Evolutionary conservation across 768 basidiomycete species (phyloP).

Genomic region (Trametes elegans): DNA sequence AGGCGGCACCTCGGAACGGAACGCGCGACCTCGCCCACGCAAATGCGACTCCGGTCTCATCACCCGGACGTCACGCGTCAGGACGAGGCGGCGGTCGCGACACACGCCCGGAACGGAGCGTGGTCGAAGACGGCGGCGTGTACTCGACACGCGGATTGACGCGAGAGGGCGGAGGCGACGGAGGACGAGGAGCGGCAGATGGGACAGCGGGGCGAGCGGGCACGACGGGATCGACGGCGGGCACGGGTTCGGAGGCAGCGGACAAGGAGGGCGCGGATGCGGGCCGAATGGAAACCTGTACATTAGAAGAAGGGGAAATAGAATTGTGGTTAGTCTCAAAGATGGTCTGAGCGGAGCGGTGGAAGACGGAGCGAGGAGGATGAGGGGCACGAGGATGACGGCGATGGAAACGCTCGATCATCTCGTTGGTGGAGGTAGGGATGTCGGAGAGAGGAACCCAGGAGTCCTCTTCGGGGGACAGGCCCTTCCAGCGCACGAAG

Average conservation of each 20-base stretch:
- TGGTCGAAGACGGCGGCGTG: conserved; percentile 5
- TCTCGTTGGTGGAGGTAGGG: conserved; percentile 29
- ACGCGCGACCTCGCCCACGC: too few relatives aligned
- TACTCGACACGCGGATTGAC: background rate
- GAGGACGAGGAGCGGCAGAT: background rate
- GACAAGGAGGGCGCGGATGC: background rate
- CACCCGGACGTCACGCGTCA: background rate
- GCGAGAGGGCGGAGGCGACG: background rate
- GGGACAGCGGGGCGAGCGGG: background rate
- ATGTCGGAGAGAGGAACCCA: conserved; percentile 39
- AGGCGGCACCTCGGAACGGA: too few relatives aligned
- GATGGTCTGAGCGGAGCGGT: background rate
- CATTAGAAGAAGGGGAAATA: background rate
- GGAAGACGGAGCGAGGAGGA: conserved; percentile 27
- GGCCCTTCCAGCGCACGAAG: conserved; percentile 30
- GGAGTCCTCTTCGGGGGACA: conserved; percentile 31
- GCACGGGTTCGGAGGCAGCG: background rate
- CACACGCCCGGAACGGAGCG: conserved; percentile 10
- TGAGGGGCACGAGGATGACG: conserved; percentile 31
- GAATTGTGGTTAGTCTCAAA: background rate
- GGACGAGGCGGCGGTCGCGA: conserved; percentile 1
- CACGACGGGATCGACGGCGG: background rate
- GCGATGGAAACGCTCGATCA: conserved; percentile 35
- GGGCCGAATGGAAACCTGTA: background rate
- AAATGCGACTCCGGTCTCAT: too few relatives aligned